These are phyloP conservation scores for Jamesozyma lodderae DNA, from an alignment of 805 yeast species.

Conservation along the genomic window DNA sequence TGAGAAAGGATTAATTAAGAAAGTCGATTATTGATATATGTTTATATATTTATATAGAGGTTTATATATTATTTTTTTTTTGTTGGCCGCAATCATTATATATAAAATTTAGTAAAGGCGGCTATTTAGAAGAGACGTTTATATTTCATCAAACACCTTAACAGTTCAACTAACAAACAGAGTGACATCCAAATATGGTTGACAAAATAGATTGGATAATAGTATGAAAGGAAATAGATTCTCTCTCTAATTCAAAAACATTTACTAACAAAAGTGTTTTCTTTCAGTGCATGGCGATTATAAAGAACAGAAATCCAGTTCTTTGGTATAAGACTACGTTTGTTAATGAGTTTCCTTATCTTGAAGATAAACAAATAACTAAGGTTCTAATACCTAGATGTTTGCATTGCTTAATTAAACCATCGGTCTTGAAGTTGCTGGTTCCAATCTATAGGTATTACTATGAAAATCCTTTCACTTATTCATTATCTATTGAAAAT, in stretches of 20 bases:
- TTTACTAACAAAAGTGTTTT: too few species aligned
- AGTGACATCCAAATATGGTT: too few species aligned
- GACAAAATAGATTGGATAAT: slow-evolving; percentile 7
- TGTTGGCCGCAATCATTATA: too few species aligned
- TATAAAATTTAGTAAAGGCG: too few species aligned
- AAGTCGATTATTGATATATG: too few species aligned
- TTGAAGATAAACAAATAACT: background rate
- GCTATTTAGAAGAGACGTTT: too few species aligned
- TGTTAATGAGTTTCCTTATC: too few species aligned
- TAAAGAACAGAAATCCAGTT: slow-evolving; percentile 16
- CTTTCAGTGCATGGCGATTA: slow-evolving; percentile 19
- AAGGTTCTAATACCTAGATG: background rate
- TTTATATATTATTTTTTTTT: too few species aligned
- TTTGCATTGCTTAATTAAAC: background rate
- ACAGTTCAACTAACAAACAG: background rate
- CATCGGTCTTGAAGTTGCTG: background rate
- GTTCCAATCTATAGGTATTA: too few species aligned
- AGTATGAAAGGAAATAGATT: slow-evolving; percentile 2
- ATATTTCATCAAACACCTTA: background rate
- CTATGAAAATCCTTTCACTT: too few species aligned
- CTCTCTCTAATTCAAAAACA: background rate
- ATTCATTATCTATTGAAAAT: too few species aligned
- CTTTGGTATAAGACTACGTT: slow-evolving; percentile 12
- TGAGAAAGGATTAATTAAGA: background rate
- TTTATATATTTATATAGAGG: too few species aligned